phyloP scores from a whole-genome alignment of 768 basidiomycete species.

The Hericium erinaceus region DNA sequence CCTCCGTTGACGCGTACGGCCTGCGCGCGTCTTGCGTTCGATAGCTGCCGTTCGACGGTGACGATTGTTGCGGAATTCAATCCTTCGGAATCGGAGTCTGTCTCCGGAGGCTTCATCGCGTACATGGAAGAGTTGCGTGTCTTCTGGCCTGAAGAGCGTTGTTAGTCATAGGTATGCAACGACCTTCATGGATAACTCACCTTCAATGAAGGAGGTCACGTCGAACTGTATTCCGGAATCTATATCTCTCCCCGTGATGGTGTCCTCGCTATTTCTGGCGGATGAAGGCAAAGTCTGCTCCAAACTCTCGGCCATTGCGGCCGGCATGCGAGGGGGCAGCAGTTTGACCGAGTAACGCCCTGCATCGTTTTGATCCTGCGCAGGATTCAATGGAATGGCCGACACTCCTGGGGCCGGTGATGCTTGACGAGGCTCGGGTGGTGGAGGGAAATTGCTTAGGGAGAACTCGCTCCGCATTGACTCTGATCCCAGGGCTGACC shows the following conservation, averaged over 20 bases:
- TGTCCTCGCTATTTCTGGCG: slow-evolving; percentile 4
- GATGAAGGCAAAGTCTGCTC: slow-evolving; percentile 12
- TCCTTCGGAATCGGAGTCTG: slow-evolving; percentile 3
- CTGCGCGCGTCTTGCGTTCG: slow-evolving; percentile 3
- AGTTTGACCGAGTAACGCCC: not conserved
- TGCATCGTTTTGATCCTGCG: slow-evolving; percentile 25
- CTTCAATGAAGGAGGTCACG: slow-evolving; percentile 65
- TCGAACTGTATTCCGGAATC: slow-evolving; percentile 56
- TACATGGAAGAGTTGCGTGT: not conserved
- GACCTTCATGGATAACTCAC: slow-evolving; percentile 21
- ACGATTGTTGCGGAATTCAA: slow-evolving; percentile 1
- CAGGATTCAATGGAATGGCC: too few species aligned
- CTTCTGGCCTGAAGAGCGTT: not conserved
- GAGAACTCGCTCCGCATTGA: slow-evolving; percentile 46
- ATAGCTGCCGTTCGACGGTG: slow-evolving; percentile 8
- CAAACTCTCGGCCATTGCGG: slow-evolving; percentile 13
- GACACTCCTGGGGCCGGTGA: too few species aligned
- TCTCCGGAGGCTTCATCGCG: not conserved
- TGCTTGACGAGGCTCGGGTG: slow-evolving; percentile 38
- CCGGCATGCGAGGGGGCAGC: slow-evolving; percentile 19
- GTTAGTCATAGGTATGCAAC: not conserved
- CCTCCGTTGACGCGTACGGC: not conserved
- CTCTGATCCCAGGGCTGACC: slow-evolving; percentile 4
- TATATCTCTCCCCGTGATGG: slow-evolving; percentile 13
- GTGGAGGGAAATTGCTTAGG: slow-evolving; percentile 60